Conservation (phyloP, 2,329 filamentous ascomycete genomes). For the Microascus cirrosus region DNA sequence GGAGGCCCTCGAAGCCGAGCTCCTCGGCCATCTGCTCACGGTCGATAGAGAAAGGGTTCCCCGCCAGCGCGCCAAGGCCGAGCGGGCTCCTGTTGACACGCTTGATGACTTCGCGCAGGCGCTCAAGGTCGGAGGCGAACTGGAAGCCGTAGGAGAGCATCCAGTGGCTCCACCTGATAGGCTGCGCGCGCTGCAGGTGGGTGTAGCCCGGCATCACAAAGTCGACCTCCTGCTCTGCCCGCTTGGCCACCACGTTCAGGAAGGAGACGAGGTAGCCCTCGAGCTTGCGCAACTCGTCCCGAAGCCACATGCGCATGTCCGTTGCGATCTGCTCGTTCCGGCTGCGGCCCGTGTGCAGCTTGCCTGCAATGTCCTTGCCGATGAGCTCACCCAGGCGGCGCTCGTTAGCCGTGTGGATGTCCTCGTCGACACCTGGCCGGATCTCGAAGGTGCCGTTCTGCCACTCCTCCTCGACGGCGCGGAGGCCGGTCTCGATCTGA, state of each 20-base stretch:
- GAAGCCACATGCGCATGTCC: constrained; percentile 83
- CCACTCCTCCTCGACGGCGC: constrained; percentile 44
- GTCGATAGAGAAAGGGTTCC: constrained; percentile 75
- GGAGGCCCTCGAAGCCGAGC: constrained; percentile 64
- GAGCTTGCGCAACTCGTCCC: constrained; percentile 60
- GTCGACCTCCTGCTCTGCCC: constrained; percentile 66
- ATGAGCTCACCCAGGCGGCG: constrained; percentile 72
- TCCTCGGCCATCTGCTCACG: constrained; percentile 69
- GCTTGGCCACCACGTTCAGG: constrained; percentile 54
- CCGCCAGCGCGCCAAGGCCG: constrained; percentile 66
- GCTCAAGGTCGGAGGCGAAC: constrained; percentile 65
- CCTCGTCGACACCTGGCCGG: constrained; percentile 42
- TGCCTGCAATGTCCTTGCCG: constrained; percentile 73
- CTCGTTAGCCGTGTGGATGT: constrained; percentile 61
- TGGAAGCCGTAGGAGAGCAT: constrained; percentile 63
- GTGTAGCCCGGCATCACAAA: constrained; percentile 82
- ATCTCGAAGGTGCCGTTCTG: constrained; percentile 36
- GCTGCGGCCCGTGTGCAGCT: constrained; percentile 79
- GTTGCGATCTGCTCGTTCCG: constrained; percentile 86
- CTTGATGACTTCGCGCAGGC: constrained; percentile 59
- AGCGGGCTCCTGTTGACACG: constrained; percentile 65
- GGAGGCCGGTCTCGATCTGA: constrained; percentile 62
- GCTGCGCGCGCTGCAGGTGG: constrained; percentile 71
- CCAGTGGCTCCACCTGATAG: constrained; percentile 75
- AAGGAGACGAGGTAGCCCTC: constrained; percentile 59